These are phyloP conservation scores for Casaregolazyma lundiana DNA, from an alignment of 1,139 yeast species.

Conservation along the genomic window DNA sequence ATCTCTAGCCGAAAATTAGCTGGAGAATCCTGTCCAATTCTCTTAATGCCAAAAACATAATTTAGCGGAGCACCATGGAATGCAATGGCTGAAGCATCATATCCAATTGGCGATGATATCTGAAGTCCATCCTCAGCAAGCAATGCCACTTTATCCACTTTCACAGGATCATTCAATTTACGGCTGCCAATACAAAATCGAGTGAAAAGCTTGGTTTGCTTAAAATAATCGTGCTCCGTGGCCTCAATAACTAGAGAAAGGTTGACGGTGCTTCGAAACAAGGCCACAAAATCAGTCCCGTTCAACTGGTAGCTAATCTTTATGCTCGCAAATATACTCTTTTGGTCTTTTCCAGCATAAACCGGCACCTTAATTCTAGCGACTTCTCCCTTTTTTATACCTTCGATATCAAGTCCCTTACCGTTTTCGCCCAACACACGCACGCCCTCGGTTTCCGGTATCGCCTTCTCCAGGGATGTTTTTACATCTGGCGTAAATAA, in stretches of 20 bases:
- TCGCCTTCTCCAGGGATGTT: neutral
- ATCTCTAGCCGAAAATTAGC: slow-evolving; percentile 7
- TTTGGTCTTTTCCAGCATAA: slow-evolving; percentile 14
- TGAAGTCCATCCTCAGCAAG: slow-evolving; percentile 39
- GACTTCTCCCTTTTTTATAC: neutral
- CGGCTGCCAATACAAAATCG: slow-evolving; percentile 65
- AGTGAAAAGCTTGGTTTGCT: slow-evolving; percentile 51
- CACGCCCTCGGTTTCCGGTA: neutral
- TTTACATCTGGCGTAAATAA: neutral
- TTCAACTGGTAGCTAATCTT: slow-evolving; percentile 20
- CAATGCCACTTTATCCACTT: slow-evolving; percentile 46
- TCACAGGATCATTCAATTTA: slow-evolving; percentile 48
- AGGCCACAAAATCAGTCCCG: slow-evolving; percentile 18
- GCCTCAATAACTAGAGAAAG: slow-evolving; percentile 53
- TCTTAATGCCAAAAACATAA: slow-evolving; percentile 50
- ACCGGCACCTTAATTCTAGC: slow-evolving; percentile 12
- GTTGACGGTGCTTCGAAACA: slow-evolving; percentile 21
- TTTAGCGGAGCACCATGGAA: slow-evolving; percentile 68
- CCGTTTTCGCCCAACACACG: neutral
- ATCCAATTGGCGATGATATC: slow-evolving; percentile 36
- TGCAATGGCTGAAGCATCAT: slow-evolving; percentile 41
- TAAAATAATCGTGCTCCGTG: slow-evolving; percentile 72
- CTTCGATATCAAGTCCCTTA: neutral
- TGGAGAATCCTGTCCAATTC: slow-evolving; percentile 9
- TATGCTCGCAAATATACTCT: slow-evolving; percentile 11